phyloP scores from a whole-genome alignment of 1,284 basidiomycete genomes.

The Naganishia albida region DNA sequence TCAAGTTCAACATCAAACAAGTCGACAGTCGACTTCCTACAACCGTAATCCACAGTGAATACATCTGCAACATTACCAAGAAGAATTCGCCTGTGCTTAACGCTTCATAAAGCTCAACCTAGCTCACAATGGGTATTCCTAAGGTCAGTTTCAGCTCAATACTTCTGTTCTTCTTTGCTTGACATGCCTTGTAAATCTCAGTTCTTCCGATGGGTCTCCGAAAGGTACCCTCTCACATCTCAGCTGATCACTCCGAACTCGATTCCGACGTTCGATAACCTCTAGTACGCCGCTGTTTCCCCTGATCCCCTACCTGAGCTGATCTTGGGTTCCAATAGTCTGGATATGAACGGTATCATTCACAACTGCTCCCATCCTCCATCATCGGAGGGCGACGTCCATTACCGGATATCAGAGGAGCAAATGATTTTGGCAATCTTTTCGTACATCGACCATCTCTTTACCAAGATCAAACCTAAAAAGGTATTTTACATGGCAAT shows the following conservation, averaged over 20 bases:
- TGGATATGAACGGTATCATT: conserved; percentile 98
- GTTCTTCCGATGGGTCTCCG: conserved; percentile 65
- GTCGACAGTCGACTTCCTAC: neutral
- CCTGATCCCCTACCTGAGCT: conserved; percentile 41
- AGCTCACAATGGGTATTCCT: conserved; percentile 25
- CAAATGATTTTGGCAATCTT: conserved; percentile 98
- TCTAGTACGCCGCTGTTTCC: conserved; percentile 48
- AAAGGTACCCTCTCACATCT: conserved; percentile 96
- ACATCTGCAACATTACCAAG: neutral
- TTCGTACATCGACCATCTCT: conserved; percentile 93
- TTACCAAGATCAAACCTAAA: conserved; percentile 95
- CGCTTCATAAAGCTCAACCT: neutral
- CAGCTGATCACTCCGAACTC: conserved; percentile 95
- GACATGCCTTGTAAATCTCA: conserved; percentile 36
- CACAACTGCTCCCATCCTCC: conserved; percentile 75
- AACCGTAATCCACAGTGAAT: neutral
- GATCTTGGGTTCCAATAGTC: conserved; percentile 67
- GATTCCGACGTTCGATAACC: conserved; percentile 56
- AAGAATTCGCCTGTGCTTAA: neutral
- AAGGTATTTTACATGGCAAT: conserved; percentile 98
- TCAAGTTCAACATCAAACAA: conserved; percentile 1
- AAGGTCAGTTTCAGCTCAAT: conserved; percentile 10
- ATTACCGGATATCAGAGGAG: conserved; percentile 92
- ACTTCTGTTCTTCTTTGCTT: neutral
- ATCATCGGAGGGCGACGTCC: conserved; percentile 77